Evolutionary conservation across 2,329 filamentous ascomycete species (phyloP).

Genomic region (Emericellopsis cladophorae): DNA sequence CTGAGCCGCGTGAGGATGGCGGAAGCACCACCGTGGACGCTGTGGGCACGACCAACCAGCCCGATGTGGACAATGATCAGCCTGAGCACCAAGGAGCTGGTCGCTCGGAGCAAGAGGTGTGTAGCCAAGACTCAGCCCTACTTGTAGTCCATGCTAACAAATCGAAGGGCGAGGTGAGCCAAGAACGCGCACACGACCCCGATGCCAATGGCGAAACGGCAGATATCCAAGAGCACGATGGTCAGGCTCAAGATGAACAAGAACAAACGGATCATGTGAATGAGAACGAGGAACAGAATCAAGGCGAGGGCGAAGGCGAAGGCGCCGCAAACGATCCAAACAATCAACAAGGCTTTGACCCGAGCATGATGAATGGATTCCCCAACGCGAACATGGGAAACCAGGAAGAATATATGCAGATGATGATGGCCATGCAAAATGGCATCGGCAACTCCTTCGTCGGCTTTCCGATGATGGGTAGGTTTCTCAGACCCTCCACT

Average conservation of each 20-base stretch:
- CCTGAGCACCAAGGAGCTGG: neutral
- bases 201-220: constrained; percentile 10
- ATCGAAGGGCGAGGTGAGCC: neutral
- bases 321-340: neutral
- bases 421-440: constrained; percentile 68
- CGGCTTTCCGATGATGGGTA: constrained; percentile 77
- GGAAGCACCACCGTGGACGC: too few species aligned
- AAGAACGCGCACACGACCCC: neutral
- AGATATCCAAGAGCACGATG: constrained; percentile 8
- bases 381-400: constrained; percentile 34
- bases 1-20: too few species aligned
- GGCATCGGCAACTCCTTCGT: constrained; percentile 47
- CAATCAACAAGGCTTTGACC: neutral
- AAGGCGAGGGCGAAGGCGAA: constrained; percentile 9
- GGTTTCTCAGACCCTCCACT: constrained; percentile 18
- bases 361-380: constrained; percentile 28
- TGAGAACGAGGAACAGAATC: constrained; percentile 6
- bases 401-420: constrained; percentile 59
- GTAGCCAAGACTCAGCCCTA: neutral
- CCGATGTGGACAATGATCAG: neutral
- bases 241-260: constrained; percentile 4
- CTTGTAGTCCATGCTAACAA: neutral
- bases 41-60: too few species aligned
- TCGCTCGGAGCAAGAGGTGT: neutral
- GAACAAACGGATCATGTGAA: constrained; percentile 4